Evolutionary conservation across 2,329 filamentous ascomycete species (phyloP).

Genomic region (Penicillium sp.): DNA sequence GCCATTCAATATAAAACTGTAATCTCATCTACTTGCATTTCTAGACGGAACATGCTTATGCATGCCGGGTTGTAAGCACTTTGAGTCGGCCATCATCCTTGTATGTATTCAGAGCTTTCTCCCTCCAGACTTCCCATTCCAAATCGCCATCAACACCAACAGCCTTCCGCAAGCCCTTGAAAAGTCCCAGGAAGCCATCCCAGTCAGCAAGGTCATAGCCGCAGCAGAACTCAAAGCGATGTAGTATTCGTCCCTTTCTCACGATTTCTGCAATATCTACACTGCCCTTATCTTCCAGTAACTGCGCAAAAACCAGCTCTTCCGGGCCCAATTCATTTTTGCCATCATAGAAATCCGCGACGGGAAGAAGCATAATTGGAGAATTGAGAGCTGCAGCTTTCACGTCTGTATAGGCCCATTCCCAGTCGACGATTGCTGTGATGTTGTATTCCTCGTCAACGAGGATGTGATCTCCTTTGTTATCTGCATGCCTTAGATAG

Average conservation of each 20-base stretch:
- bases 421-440: slow-evolving; percentile 50
- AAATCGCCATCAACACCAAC: slow-evolving; percentile 31
- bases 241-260: slow-evolving; percentile 35
- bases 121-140: slow-evolving; percentile 39
- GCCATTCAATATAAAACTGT: background rate
- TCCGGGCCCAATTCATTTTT: slow-evolving; percentile 35
- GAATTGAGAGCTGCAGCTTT: slow-evolving; percentile 42
- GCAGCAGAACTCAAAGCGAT: slow-evolving; percentile 41
- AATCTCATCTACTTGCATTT: no score
- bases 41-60: background rate
- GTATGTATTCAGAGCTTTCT: slow-evolving; percentile 33
- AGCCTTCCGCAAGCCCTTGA: slow-evolving; percentile 36
- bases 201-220: slow-evolving; percentile 42
- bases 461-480: slow-evolving; percentile 50
- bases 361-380: slow-evolving; percentile 37
- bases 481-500: slow-evolving; percentile 47
- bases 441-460: slow-evolving; percentile 46
- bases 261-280: slow-evolving; percentile 36
- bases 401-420: slow-evolving; percentile 34
- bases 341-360: slow-evolving; percentile 41
- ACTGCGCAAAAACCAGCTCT: slow-evolving; percentile 34
- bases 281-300: slow-evolving; percentile 32
- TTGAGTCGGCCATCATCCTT: slow-evolving; percentile 17
- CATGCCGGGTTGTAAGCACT: slow-evolving; percentile 4
- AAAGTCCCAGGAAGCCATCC: slow-evolving; percentile 42